Base-by-base conservation (phyloP, 1,284 basidiomycete genomes). In the Trametes hirsuta region DNA sequence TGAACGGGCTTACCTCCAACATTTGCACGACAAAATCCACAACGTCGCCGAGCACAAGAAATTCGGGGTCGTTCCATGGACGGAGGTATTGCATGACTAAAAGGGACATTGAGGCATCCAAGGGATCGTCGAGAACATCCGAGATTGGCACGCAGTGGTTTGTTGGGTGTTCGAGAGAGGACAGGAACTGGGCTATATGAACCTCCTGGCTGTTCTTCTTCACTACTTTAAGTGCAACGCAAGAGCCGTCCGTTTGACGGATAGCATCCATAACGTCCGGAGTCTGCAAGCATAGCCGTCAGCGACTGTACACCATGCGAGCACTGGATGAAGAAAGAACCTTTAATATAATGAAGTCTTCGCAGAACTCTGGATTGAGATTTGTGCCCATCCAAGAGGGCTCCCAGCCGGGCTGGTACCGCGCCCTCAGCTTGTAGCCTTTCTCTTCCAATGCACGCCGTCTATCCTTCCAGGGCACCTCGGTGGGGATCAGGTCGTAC, bases 11-110 rank as follows among this genome's bases (percentile, higher is more conserved):
- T 47, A 72, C 71, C 65, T 71, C 68, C 1, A 72, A 53, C 3
- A 60, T 68, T 46, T 71, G 71, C 2, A 53, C 25, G 0, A 69
- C 55, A 37, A 72, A 69, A 12, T 71, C 69, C 4, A 71, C 25
- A 11, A 68, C 61, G 41, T 73, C 71, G 0, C 65, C 68, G 11
- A 72, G 22, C 9, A 63, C 53, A 2, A n/a, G 41, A 30, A 69
- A 69, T n/a, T 45, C 44, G 2, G 70, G 70, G 22, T 62, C 39
- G 42, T 71, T 61, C 42, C 65, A 67, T 0, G 59, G 61, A 1
- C 66, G 55, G 1, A 72, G 55, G 40, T 65, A 67, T 1, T 67
- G 70, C 65, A 69, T 67, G n/a, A 73, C 66, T 44, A 72, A 47
- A 6, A 68, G 46, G 0, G 57, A 47, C 6, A 8, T 51, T 3